These are phyloP conservation scores for Apiospora sp. DNA, from an alignment of 2,329 filamentous ascomycete species.

Conservation along the genomic window DNA sequence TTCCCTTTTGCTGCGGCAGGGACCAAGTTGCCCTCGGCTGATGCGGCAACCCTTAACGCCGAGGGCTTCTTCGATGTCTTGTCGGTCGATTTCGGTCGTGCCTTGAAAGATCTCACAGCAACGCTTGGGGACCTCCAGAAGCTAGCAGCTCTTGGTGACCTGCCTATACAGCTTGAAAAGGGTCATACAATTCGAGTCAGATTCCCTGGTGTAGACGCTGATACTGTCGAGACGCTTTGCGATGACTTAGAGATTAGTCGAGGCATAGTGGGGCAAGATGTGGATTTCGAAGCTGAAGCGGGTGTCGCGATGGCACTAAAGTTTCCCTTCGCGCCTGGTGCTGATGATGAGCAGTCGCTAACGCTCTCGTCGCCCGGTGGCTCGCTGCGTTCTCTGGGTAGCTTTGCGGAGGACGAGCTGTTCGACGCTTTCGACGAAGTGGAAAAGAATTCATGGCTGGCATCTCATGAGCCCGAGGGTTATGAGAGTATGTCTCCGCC, in stretches of 20 bases:
- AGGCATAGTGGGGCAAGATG: slow-evolving; percentile 80
- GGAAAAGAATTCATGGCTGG: slow-evolving; percentile 58
- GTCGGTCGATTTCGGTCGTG: slow-evolving; percentile 86
- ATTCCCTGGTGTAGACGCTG: slow-evolving; percentile 89
- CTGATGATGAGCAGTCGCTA: slow-evolving; percentile 35
- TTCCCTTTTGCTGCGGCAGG: slow-evolving; percentile 56
- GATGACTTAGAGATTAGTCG: slow-evolving; percentile 85
- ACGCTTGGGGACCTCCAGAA: slow-evolving; percentile 83
- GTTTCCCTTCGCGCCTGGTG: slow-evolving; percentile 83
- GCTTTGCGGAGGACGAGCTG: slow-evolving; percentile 46
- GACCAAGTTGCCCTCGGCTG: slow-evolving; percentile 49
- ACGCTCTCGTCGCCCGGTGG: slow-evolving; percentile 56
- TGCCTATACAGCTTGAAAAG: slow-evolving; percentile 79
- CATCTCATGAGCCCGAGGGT: slow-evolving; percentile 51
- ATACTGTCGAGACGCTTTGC: slow-evolving; percentile 83
- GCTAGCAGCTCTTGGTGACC: slow-evolving; percentile 79
- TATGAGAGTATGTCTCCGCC: slow-evolving; percentile 61
- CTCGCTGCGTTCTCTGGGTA: slow-evolving; percentile 53
- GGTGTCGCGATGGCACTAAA: slow-evolving; percentile 79
- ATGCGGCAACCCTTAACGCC: slow-evolving; percentile 74
- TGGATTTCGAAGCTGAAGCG: slow-evolving; percentile 71
- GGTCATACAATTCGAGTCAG: slow-evolving; percentile 77
- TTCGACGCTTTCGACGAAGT: slow-evolving; percentile 49
- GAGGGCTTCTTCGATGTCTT: slow-evolving; percentile 86
- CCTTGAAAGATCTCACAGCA: slow-evolving; percentile 82